Base-by-base conservation (phyloP, 108 stramenopile genomes). In the Cyclotella kingstonii region DNA sequence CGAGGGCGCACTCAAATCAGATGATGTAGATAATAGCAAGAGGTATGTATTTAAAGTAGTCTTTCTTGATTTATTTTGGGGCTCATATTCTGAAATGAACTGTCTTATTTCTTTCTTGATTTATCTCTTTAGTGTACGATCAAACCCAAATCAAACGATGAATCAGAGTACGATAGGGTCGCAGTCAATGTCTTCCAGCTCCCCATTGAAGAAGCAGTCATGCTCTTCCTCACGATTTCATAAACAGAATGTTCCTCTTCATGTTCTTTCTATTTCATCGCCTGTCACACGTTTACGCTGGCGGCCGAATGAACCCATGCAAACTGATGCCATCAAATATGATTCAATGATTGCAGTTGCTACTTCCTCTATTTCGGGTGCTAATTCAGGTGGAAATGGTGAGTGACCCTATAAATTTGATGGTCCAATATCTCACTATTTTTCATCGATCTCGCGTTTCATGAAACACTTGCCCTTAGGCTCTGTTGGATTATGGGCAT, bases 301-400 rank as follows among this genome's bases (percentile, higher is more conserved):
- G 91, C 60, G 87, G 54, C 88, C 86, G 21, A 62, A 81, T 18
- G 75, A 19, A 29, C 30, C 51, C 21, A 54, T 38, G 25, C 11
- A 26, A 8, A 30, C 25, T 29, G 83, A 81, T 73, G 75, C 59
- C 33, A 35, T 39, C 30, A 21, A 58, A 5, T 83, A 87, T 58
- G 86, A 82, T 30, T 70, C 83, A n/a, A 87, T 88, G 80, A 64
- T 93, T 17, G 91, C 87, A 44, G 91, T 93, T 6, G 81, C 91
- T 39, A 93, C 86, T n/a, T 81, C 83, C 10, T 73, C 84, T 4
- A 71, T 85, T n/a, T 80, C 56, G 29, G 84, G 84, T 36, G 73
- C 82, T 4, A 85, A 76, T 63, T 81, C 87, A 29, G 90, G 87
- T 40, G 87, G 87, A 10, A 69, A 79, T 51, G 90, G 90, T 54